phyloP scores from a whole-genome alignment of 2,329 filamentous ascomycete species.

The Exophiala alcalophila region DNA sequence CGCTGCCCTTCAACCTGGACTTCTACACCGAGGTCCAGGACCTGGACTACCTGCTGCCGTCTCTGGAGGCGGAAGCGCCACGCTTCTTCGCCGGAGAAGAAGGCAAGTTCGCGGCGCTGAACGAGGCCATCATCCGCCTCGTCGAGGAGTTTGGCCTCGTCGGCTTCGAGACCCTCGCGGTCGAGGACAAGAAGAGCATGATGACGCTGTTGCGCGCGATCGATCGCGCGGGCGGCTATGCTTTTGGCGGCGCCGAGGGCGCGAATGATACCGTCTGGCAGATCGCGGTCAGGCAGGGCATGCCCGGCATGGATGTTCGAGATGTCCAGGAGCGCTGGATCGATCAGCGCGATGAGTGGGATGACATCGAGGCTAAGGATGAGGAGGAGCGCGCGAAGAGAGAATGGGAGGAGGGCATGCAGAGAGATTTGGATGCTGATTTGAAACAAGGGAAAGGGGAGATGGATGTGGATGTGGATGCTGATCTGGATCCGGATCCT shows the following conservation, averaged over 20 bases:
- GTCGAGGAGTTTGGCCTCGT: slow-evolving; percentile 90
- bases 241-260: slow-evolving; percentile 84
- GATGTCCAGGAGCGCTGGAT: slow-evolving; percentile 97
- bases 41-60: slow-evolving; percentile 75
- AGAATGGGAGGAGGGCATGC: slow-evolving; percentile 38
- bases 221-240: slow-evolving; percentile 88
- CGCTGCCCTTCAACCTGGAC: slow-evolving; percentile 90
- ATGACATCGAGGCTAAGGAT: slow-evolving; percentile 71
- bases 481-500: slow-evolving; percentile 33
- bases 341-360: slow-evolving; percentile 82
- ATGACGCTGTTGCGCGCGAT: slow-evolving; percentile 85
- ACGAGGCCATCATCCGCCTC: slow-evolving; percentile 79
- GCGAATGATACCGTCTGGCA: slow-evolving; percentile 98
- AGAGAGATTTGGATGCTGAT: too few relatives aligned
- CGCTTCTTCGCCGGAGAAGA: slow-evolving; percentile 55
- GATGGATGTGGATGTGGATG: slow-evolving; percentile 24
- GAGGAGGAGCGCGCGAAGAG: slow-evolving; percentile 70
- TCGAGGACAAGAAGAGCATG: slow-evolving; percentile 97
- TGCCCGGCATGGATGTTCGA: slow-evolving; percentile 70
- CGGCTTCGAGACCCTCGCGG: slow-evolving; percentile 85
- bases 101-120: slow-evolving; percentile 75
- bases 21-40: slow-evolving; percentile 98
- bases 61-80: slow-evolving; percentile 75
- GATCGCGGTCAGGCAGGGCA: slow-evolving; percentile 76
- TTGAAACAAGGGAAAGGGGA: too few relatives aligned